These are phyloP conservation scores for button mushroom (Agaricus bisporus) DNA, from an alignment of 768 basidiomycete genomes.

Conservation along the genomic window DNA sequence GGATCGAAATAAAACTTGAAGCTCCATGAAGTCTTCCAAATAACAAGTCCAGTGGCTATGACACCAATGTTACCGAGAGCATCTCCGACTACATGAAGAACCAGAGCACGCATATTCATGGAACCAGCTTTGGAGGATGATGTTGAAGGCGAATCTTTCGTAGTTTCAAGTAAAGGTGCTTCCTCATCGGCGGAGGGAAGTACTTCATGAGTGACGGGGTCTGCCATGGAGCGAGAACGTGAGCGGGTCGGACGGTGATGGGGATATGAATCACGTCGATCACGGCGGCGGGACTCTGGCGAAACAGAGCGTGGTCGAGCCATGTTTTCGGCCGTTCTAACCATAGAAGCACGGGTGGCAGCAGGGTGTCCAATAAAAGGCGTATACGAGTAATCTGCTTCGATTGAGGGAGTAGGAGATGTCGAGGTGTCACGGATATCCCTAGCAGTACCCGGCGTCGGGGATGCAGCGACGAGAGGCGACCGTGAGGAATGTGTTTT, in stretches of 20 bases:
- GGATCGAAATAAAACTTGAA: constrained; percentile 94
- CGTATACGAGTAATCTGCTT: constrained; percentile 34
- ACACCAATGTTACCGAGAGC: constrained; percentile 98
- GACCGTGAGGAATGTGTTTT: too few relatives aligned
- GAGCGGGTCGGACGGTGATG: constrained; percentile 3
- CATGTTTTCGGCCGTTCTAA: constrained; percentile 82
- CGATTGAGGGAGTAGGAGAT: constrained; percentile 20
- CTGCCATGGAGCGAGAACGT: not conserved
- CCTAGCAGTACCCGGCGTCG: too few relatives aligned
- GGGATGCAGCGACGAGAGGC: too few relatives aligned
- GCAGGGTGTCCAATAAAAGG: constrained; percentile 72
- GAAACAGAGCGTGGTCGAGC: constrained; percentile 49
- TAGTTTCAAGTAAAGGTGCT: constrained; percentile 11
- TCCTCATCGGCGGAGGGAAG: not conserved
- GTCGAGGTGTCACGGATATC: constrained; percentile 15
- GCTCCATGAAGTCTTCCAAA: constrained; percentile 82
- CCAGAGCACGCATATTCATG: constrained; percentile 98
- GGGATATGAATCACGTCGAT: constrained; percentile 23
- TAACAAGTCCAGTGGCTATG: constrained; percentile 89
- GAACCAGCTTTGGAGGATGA: constrained; percentile 50
- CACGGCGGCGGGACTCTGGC: constrained; percentile 23
- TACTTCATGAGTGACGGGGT: constrained; percentile 3
- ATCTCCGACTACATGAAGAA: constrained; percentile 94
- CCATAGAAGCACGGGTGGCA: constrained; percentile 65
- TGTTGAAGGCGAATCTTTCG: not conserved